Evolutionary conservation across 495 filamentous ascomycete species (phyloP), one percentile per base, ranked within the genome.

Genomic region (Penicillium roqueforti): DNA sequence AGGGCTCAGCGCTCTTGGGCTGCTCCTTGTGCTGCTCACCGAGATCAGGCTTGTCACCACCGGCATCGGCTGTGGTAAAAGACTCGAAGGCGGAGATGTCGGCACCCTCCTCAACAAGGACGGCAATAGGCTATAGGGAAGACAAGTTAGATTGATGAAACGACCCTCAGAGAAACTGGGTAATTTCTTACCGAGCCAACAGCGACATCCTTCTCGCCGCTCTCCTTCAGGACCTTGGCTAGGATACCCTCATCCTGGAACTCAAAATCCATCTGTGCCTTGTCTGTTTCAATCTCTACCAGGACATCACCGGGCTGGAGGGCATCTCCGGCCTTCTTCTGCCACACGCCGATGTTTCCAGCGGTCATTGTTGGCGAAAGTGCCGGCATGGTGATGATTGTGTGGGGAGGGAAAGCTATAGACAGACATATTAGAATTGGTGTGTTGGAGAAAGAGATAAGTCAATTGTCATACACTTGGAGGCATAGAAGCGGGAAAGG

Each of bases 221-320:
- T 85, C 3, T 96, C 88, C 76, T 91, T 95, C 70, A 99, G 73
- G 55, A 97, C 82, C 82, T 97, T 97, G 54, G 95, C 95, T 52
- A 99, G 76, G 31, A 95, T 80, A 76, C 95, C 93, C 68, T 99
- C 93, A 59, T 99, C 93, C 73, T 99, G 95, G 73, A 95, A 99
- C 73, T 99, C 95, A 65, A 99, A 99, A 79, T 99, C 95, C 95
- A 99, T 99, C 74, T 99, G 95, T 38, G 95, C 95, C 80, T 99
- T 99, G 74, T 99, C 95, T 66, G 95, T 99, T 79, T 99, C 95
- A 68, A 99, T 97, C 79, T 99, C 95, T 26, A 97, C 95, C 54
- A 99, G 75, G n/a, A 97, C 92, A 73, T 99, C 95, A 66, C 95
- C 95, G 41, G 95, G 91, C 53, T 82, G 71, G 66, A 99, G 85